Percentiles rank a stretch among this genome's conserved stretches.
These are phyloP conservation scores for Ophiostoma populinum DNA, from an alignment of 2,329 filamentous ascomycete species.

Conservation along the genomic window DNA sequence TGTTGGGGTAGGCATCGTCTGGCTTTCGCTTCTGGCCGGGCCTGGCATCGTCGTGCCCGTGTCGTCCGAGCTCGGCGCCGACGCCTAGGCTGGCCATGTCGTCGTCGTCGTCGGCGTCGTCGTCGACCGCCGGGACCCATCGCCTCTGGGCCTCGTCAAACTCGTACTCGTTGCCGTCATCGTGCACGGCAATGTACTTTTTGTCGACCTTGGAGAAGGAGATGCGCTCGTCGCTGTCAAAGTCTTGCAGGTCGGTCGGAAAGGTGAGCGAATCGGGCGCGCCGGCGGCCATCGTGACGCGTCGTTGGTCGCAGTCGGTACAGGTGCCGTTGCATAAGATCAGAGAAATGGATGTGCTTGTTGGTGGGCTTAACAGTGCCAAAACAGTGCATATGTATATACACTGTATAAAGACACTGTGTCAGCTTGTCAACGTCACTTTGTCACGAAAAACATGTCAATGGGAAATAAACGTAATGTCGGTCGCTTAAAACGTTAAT, in stretches of 20 bases:
- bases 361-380: too few species aligned
- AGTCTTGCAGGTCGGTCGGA: slow-evolving; percentile 46
- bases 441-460: too few species aligned
- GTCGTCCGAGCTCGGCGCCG: slow-evolving; percentile 5
- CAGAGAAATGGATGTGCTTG: background rate
- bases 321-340: too few species aligned
- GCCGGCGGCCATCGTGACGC: slow-evolving; percentile 5
- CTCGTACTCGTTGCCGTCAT: slow-evolving; percentile 71
- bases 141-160: slow-evolving; percentile 53
- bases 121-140: slow-evolving; percentile 47
- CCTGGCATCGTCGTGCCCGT: slow-evolving; percentile 10
- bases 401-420: too few species aligned
- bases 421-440: too few species aligned
- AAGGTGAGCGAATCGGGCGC: slow-evolving; percentile 24
- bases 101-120: background rate
- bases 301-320: background rate
- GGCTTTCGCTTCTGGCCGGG: slow-evolving; percentile 27
- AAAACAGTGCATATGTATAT: background rate
- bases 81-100: background rate
- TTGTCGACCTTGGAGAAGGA: slow-evolving; percentile 71
- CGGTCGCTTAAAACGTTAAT: too few species aligned
- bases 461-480: too few species aligned
- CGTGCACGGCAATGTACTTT: slow-evolving; percentile 71
- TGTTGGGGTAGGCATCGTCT: slow-evolving; percentile 18
- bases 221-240: slow-evolving; percentile 64